Evolutionary conservation across 441 rosid genomes (phyloP), one percentile per base, ranked within the genome.

Genomic region (Gossypium aridum): DNA sequence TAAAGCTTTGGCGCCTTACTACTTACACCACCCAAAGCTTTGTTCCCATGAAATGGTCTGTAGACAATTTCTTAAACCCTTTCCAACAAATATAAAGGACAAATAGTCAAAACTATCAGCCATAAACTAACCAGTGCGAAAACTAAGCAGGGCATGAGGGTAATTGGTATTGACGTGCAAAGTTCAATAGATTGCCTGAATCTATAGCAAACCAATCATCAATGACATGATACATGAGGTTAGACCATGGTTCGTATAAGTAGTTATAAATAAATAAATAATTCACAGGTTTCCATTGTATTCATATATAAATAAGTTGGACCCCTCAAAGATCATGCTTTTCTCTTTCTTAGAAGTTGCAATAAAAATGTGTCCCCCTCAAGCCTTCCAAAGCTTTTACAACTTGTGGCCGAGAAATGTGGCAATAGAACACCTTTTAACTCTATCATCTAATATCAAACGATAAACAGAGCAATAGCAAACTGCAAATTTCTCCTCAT

Each of bases 391-490:
- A 71, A 56, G 64, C 31, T 34, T 57, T 57, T 57, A 53, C 74
- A 3, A 43, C 55, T 3, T 12, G 39, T 7, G 0, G 55, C 75
- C 14, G 17, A 20, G 31, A 19, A 71, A 37, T 28, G 64, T 7
- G 8, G 53, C 20, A 20, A 71, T 71, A 25, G 23, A 56, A 20
- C 70, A 73, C 60, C 67, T 60, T 68, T 69, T 64, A 54, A 64
- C n/a, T 68, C 71, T 31, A 37, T 37, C 60, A 51, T 66, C 64
- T 67, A 64, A 43, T 70, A 70, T 73, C 74, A 71, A 74, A n/a
- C 16, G 37, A 75, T 56, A 26, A 61, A 26, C 75, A 64, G 31
- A 25, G 23, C 23, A 57, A 31, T 47, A 16, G 16, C 56, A 79
- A 75, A 66, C 61, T 53, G 70, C 60, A 75, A 25, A 60, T 66